Percentiles rank a stretch among this genome's conserved stretches.
phyloP scores from a whole-genome alignment of 805 yeast species.

The Sugiyamaella valdiviana region DNA sequence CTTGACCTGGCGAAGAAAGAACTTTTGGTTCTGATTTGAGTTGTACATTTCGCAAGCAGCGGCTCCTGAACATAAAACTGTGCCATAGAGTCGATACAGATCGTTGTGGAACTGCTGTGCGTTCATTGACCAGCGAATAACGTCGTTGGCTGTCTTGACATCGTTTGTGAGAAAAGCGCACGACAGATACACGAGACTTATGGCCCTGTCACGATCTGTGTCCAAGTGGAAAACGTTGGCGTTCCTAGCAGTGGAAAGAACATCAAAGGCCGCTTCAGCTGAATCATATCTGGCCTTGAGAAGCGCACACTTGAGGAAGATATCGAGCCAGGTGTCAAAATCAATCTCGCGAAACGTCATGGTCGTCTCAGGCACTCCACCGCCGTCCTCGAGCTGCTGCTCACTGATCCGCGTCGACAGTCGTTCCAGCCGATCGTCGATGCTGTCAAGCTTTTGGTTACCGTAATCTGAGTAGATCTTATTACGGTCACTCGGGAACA shows the following conservation, averaged over 20 bases:
- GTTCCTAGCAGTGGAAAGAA: conserved; percentile 66
- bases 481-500: conserved; percentile 71
- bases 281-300: conserved; percentile 55
- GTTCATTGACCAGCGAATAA: conserved; percentile 57
- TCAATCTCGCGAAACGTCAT: conserved; percentile 64
- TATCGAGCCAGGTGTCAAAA: conserved; percentile 77
- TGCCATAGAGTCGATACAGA: conserved; percentile 57
- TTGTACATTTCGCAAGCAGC: conserved; percentile 56
- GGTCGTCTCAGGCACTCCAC: conserved; percentile 25
- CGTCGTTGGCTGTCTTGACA: conserved; percentile 46
- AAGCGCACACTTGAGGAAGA: conserved; percentile 74
- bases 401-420: conserved; percentile 18
- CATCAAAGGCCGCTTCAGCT: conserved; percentile 57
- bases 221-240: conserved; percentile 74
- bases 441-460: conserved; percentile 39
- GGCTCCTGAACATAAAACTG: conserved; percentile 58
- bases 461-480: conserved; percentile 59
- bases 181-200: conserved; percentile 63
- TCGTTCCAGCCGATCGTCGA: conserved; percentile 49
- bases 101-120: conserved; percentile 71
- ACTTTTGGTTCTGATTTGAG: conserved; percentile 82
- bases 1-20: conserved; percentile 79
- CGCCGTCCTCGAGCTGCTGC: conserved; percentile 31
- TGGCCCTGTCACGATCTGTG: conserved; percentile 49
- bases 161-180: conserved; percentile 49